Percentiles rank a stretch among this genome's conserved stretches.
Conservation (phyloP, 192 early-diverging fungal species). For the Anaeromyces robustus region DNA sequence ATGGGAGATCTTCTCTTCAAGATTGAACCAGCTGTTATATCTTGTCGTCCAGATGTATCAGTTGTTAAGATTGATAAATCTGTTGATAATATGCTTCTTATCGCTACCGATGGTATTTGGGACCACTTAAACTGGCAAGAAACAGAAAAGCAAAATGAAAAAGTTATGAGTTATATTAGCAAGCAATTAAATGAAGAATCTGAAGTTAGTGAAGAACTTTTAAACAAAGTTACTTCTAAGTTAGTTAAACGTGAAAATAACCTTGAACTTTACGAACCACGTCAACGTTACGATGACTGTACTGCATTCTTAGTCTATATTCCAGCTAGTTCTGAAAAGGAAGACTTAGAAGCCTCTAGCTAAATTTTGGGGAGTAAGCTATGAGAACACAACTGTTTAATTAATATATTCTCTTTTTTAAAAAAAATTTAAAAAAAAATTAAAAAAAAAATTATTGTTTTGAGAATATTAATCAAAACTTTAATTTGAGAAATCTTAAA, state of each 20-base stretch:
- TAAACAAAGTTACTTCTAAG: not conserved
- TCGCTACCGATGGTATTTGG: conserved; percentile 44
- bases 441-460: not conserved
- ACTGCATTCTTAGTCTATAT: too few species aligned
- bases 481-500: not conserved
- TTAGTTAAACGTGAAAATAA: not conserved
- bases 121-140: conserved; percentile 23
- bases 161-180: not conserved
- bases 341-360: not conserved
- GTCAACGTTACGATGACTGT: not conserved
- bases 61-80: conserved; percentile 19
- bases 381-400: not conserved
- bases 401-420: not conserved
- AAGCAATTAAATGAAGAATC: not conserved
- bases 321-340: not conserved
- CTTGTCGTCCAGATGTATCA: conserved; percentile 23
- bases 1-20: conserved; percentile 50
- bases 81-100: conserved; percentile 18
- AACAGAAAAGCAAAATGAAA: not conserved
- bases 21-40: conserved; percentile 35
- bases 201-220: not conserved
- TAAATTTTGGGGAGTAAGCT: not conserved
- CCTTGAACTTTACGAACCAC: not conserved
- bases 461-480: not conserved
- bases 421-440: not conserved